Percentiles rank a stretch among this genome's conserved stretches.
Evolutionary conservation across 2,329 filamentous ascomycete species (phyloP).

Genomic region (Tolypocladium inflatum): DNA sequence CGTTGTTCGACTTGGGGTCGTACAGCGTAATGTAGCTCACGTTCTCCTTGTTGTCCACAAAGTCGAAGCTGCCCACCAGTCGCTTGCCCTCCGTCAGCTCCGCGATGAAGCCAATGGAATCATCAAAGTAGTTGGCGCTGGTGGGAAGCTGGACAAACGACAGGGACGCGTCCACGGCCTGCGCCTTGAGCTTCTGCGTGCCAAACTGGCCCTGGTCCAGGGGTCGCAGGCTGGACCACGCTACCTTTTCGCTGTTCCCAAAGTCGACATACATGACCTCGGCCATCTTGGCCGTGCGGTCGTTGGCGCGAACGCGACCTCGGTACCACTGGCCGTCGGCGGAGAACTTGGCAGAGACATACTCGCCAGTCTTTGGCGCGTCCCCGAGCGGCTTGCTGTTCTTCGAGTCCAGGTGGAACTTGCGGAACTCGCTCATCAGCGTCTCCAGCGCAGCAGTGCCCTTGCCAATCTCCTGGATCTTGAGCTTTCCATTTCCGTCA

Average conservation of each 20-base stretch:
- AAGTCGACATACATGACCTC: conserved; percentile 96
- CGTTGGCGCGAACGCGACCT: conserved; percentile 81
- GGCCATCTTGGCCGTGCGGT: conserved; percentile 77
- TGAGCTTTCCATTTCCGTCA: conserved; percentile 71
- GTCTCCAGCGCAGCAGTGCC: conserved; percentile 78
- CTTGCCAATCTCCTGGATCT: conserved; percentile 82
- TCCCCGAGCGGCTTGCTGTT: conserved; percentile 66
- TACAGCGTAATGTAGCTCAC: conserved; percentile 81
- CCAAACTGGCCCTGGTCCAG: conserved; percentile 73
- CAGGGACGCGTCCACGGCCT: conserved; percentile 78
- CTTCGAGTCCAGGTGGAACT: conserved; percentile 77
- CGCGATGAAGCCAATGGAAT: conserved; percentile 67
- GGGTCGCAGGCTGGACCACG: conserved; percentile 77
- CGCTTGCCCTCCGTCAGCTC: conserved; percentile 66
- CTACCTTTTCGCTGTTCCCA: conserved; percentile 82
- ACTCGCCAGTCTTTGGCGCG: conserved; percentile 82
- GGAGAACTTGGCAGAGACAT: conserved; percentile 84
- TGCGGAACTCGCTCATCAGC: conserved; percentile 83
- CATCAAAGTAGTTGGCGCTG: conserved; percentile 70
- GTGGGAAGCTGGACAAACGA: conserved; percentile 85
- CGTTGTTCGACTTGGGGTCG: conserved; percentile 57
- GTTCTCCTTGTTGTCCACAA: conserved; percentile 67
- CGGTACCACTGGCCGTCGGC: conserved; percentile 93
- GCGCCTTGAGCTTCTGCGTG: conserved; percentile 70
- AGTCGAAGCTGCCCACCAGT: conserved; percentile 87